Conservation (phyloP, 2,329 filamentous ascomycete species). For the Sporothrix luriei region DNA sequence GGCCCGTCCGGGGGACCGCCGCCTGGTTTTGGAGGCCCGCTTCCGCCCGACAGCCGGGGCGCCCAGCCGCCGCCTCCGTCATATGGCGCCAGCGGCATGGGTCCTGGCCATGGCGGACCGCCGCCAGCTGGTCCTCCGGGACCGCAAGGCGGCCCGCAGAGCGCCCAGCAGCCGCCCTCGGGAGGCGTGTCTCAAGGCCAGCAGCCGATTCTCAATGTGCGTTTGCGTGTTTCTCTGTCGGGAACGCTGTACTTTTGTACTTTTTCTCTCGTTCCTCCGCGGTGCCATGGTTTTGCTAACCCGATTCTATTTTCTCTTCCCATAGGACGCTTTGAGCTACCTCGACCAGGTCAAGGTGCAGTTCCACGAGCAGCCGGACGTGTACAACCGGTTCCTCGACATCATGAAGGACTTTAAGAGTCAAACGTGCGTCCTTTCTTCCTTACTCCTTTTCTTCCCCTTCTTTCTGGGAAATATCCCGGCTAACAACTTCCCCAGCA, state of each 20-base stretch:
- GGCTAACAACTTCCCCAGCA: conserved; percentile 52
- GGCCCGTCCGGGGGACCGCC: conserved; percentile 62
- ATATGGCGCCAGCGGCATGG: conserved; percentile 51
- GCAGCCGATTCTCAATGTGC: conserved; percentile 78
- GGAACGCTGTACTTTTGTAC: conserved; percentile 7
- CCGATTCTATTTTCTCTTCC: too few species aligned
- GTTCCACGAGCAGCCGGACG: conserved; percentile 93
- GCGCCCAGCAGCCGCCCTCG: conserved; percentile 38
- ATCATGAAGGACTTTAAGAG: conserved; percentile 99
- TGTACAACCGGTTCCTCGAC: conserved; percentile 94
- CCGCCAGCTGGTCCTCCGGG: neutral
- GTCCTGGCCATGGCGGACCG: conserved; percentile 38
- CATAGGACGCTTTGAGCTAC: conserved; percentile 80
- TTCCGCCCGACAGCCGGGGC: conserved; percentile 62
- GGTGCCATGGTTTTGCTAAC: neutral
- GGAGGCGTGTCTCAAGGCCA: conserved; percentile 71
- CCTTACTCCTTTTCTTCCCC: neutral
- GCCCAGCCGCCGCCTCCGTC: conserved; percentile 61
- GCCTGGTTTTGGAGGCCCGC: conserved; percentile 69
- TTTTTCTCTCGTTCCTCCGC: too few species aligned
- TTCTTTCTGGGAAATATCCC: too few species aligned
- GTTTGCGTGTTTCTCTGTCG: conserved; percentile 38
- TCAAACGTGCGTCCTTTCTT: conserved; percentile 68
- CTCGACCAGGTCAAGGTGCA: conserved; percentile 98
- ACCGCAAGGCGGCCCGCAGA: conserved; percentile 10